Evolutionary conservation across 352 stramenopile species (phyloP).

Genomic region (Albugo laibachii): DNA sequence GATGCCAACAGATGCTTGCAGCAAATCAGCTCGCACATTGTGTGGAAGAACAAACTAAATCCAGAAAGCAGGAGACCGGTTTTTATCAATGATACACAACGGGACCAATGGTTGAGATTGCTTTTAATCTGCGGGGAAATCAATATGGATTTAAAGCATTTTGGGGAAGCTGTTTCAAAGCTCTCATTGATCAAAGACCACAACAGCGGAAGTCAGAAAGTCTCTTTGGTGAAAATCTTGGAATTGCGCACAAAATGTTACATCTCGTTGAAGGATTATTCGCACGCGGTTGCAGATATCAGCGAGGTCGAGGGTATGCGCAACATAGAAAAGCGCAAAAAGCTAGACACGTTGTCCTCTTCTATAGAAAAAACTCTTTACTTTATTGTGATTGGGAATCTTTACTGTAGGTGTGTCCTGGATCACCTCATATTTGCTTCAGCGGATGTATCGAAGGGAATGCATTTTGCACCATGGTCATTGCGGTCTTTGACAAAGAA

Average conservation of each 20-base stretch:
- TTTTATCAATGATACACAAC: slow-evolving; percentile 18
- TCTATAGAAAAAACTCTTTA: slow-evolving; percentile 8
- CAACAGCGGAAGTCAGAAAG: slow-evolving; percentile 12
- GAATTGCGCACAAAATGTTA: slow-evolving; percentile 18
- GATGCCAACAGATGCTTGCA: slow-evolving; percentile 24
- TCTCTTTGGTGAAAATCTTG: slow-evolving; percentile 10
- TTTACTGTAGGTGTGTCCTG: slow-evolving; percentile 32
- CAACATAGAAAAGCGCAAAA: slow-evolving; percentile 6
- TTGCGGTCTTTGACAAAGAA: slow-evolving; percentile 10
- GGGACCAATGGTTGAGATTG: slow-evolving; percentile 24
- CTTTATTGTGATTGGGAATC: slow-evolving; percentile 23
- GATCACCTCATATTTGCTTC: slow-evolving; percentile 20
- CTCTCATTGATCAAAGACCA: slow-evolving; percentile 22
- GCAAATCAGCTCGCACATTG: slow-evolving; percentile 15
- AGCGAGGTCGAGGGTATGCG: slow-evolving; percentile 11
- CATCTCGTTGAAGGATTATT: slow-evolving; percentile 16
- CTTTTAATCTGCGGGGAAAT: slow-evolving; percentile 19
- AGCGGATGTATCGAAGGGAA: slow-evolving; percentile 9
- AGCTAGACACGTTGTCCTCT: background rate
- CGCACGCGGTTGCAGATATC: slow-evolving; percentile 26
- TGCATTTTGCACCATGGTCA: slow-evolving; percentile 7
- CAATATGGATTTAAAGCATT: slow-evolving; percentile 17
- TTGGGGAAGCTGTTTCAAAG: slow-evolving; percentile 19
- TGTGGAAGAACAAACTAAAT: slow-evolving; percentile 10
- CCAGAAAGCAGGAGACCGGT: background rate